Percentiles rank a stretch among this genome's conserved stretches.
phyloP scores from a whole-genome alignment of 2,329 filamentous ascomycete genomes.

The Plectosphaerella cucumerina region DNA sequence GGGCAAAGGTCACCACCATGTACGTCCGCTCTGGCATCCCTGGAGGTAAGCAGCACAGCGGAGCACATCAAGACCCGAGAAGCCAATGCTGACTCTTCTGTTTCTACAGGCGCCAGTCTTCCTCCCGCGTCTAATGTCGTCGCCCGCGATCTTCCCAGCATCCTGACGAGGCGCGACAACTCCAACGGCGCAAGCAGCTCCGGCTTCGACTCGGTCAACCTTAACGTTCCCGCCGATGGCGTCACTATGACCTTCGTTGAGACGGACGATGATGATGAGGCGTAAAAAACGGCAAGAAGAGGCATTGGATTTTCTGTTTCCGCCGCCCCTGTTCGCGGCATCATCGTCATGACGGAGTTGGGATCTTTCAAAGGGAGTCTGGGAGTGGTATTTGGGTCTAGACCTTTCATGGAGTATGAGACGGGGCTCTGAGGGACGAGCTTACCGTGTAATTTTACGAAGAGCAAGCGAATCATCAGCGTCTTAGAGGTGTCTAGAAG shows the following conservation, averaged over 20 bases:
- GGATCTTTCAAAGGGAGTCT: no score
- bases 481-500: no score
- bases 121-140: constrained; percentile 7
- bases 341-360: no score
- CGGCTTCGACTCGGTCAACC: constrained; percentile 35
- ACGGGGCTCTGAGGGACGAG: no score
- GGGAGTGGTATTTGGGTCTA: no score
- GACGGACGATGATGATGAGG: constrained; percentile 24
- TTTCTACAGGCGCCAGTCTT: constrained; percentile 9
- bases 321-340: no score
- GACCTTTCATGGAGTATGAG: no score
- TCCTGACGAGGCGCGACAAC: constrained; percentile 8
- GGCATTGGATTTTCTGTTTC: no score
- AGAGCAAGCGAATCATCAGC: no score
- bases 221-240: constrained; percentile 40
- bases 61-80: background rate
- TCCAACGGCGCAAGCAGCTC: constrained; percentile 10
- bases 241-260: constrained; percentile 44
- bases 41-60: constrained; percentile 29
- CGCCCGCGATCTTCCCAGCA: constrained; percentile 5
- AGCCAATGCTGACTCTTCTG: background rate
- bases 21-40: constrained; percentile 39
- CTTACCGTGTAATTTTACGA: no score
- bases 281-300: no score
- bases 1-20: constrained; percentile 42